phyloP scores from a whole-genome alignment of 1,139 yeast genomes.

The Hemisphaericaspora lyxosophila region DNA sequence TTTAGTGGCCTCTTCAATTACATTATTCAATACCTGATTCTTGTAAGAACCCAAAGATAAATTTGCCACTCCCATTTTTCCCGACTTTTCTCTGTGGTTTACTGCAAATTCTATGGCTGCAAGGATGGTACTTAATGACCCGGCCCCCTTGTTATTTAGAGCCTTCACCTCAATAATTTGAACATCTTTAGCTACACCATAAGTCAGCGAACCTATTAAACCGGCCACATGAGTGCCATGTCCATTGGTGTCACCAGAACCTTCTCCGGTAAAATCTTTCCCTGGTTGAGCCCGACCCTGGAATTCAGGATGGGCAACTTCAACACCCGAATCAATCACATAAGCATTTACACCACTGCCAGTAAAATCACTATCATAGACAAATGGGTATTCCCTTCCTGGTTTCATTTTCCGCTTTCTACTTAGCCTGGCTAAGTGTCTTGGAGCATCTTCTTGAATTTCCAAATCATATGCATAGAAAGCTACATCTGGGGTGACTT shows the following conservation, averaged over 20 bases:
- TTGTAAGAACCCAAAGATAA: conserved; percentile 74
- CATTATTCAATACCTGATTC: conserved; percentile 66
- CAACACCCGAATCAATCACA: conserved; percentile 78
- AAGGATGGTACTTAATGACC: conserved; percentile 65
- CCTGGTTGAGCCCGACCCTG: conserved; percentile 62
- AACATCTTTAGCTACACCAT: conserved; percentile 76
- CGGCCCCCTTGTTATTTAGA: conserved; percentile 60
- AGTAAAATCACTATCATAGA: conserved; percentile 24
- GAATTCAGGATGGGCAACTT: conserved; percentile 59
- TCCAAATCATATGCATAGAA: conserved; percentile 45
- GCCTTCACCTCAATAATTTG: conserved; percentile 71
- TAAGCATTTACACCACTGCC: conserved; percentile 62
- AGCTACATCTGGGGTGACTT: conserved; percentile 57
- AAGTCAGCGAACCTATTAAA: conserved; percentile 71
- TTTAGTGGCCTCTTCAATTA: conserved; percentile 66
- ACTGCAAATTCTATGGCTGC: conserved; percentile 73
- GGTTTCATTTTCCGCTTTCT: conserved; percentile 39
- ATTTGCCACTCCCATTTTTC: conserved; percentile 66
- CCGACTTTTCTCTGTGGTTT: conserved; percentile 48
- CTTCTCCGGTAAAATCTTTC: conserved; percentile 62
- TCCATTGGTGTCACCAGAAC: conserved; percentile 63
- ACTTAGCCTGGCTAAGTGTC: conserved; percentile 68
- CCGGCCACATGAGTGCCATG: conserved; percentile 94
- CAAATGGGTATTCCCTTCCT: conserved; percentile 21
- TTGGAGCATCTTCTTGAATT: conserved; percentile 52